Evolutionary conservation across 805 yeast species (phyloP), one percentile per base, ranked within the genome.

Genomic region (Metschnikowia reukaufii): DNA sequence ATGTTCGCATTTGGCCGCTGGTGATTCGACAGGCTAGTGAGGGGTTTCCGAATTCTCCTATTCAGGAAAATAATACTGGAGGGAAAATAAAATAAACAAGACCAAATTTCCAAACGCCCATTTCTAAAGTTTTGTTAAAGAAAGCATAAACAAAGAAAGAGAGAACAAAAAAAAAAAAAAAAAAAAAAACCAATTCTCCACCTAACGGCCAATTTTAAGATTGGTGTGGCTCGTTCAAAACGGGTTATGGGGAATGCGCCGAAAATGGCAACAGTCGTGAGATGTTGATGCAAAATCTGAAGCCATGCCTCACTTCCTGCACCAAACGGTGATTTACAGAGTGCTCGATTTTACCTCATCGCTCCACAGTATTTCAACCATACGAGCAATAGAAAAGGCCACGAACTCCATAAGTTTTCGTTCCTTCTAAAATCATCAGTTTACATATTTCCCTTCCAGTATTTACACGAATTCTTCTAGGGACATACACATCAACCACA

Each of bases 271-370:
- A 27, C 27, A 33, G 32, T 39, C 44, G 48, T 30, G 41, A 45
- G 48, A 45, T 36, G 44, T 45, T 45, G 40, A 39, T 39, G 48
- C 48, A 33, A 16, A 29, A 32, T 39, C 20, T 17, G 36, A 37
- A 45, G 25, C 37, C 44, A 45, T 36, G 36, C 37, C 29, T 32
- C 36, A 20, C 16, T 19, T 21, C 47, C 49, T 39, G 50, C 46
- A 45, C 42, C 25, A 15, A 34, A 35, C 16, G 15, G 47, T 40
- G 42, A 27, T 42, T 35, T 39, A 27, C 31, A 37, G 34, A 30
- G 39, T 38, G 46, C 52, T 44, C 48, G 35, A 17, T 42, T 45
- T 49, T 40, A 49, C 43, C 52, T 49, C 52, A 49, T 49, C 52
- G 52, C 52, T 49, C 45, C 48, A 36, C 49, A 41, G 38, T 39